These are phyloP conservation scores for Aspergillus nanangensis DNA, from an alignment of 495 filamentous ascomycete species.

Conservation along the genomic window DNA sequence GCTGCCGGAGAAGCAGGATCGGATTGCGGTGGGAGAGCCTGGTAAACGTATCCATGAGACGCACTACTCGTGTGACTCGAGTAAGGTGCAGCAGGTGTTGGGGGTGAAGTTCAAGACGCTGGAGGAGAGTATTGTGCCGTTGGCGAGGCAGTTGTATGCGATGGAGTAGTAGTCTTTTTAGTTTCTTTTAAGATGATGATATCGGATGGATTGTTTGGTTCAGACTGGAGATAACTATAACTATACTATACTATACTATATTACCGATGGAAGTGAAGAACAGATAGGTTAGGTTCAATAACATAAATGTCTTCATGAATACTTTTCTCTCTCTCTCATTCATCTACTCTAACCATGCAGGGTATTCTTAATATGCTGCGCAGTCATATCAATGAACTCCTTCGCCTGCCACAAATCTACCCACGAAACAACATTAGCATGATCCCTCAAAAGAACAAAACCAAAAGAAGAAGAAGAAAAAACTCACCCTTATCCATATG, in stretches of 20 bases:
- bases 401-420: constrained; percentile 26
- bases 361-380: constrained; percentile 18
- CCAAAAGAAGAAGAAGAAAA: not conserved
- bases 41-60: constrained; percentile 16
- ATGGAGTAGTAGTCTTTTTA: constrained; percentile 4
- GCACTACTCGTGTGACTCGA: constrained; percentile 27
- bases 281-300: no score
- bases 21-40: constrained; percentile 20
- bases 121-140: constrained; percentile 15
- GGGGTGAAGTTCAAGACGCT: constrained; percentile 14
- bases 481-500: constrained; percentile 32
- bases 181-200: not conserved
- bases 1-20: constrained; percentile 15
- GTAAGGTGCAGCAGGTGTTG: constrained; percentile 12
- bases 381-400: constrained; percentile 23
- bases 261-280: no score
- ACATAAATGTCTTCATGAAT: no score
- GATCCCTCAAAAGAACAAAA: not conserved
- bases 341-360: constrained; percentile 10
- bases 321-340: no score
- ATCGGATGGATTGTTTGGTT: not conserved
- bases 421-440: not conserved
- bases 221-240: no score
- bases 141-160: constrained; percentile 20
- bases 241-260: no score